phyloP scores from a whole-genome alignment of 2,329 filamentous ascomycete genomes.

The Pezizomycotina sp. region DNA sequence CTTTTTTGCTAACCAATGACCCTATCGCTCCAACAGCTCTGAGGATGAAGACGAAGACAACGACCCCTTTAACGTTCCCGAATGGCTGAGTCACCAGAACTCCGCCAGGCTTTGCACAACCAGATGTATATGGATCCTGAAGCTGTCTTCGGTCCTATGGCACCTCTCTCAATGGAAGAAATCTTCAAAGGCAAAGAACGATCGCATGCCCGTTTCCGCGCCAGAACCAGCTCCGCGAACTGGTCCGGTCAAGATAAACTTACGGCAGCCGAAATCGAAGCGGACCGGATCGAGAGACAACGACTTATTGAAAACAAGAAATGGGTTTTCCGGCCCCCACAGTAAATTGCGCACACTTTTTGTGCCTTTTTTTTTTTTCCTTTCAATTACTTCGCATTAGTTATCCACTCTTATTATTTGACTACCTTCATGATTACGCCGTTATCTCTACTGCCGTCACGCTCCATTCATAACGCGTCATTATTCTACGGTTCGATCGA shows the following conservation, averaged over 20 bases:
- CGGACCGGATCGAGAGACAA: constrained; percentile 63
- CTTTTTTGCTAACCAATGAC: not conserved
- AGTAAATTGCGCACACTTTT: constrained; percentile 12
- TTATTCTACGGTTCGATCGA: no score
- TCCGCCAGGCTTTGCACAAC: constrained; percentile 55
- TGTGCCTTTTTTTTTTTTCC: not conserved
- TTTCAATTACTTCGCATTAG: no score
- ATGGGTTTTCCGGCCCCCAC: constrained; percentile 55
- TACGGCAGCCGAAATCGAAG: constrained; percentile 72
- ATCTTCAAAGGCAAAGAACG: constrained; percentile 76
- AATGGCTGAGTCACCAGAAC: constrained; percentile 76
- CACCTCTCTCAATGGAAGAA: constrained; percentile 84
- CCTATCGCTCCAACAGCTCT: no score
- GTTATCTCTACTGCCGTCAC: no score
- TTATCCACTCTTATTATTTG: no score
- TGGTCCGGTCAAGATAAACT: constrained; percentile 72
- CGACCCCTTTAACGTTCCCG: constrained; percentile 46
- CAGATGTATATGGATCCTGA: constrained; percentile 79
- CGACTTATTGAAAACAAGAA: constrained; percentile 66
- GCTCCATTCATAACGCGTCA: no score
- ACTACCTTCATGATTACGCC: no score
- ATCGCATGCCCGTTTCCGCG: constrained; percentile 57
- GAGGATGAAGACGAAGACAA: constrained; percentile 46
- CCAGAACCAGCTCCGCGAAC: constrained; percentile 83
- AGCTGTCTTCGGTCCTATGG: constrained; percentile 74